A percentile compares a stretch with the other conserved stretches of the same genome.
Evolutionary conservation across 345 rosid species (phyloP).

Genomic region (Eutrema yunnanense): DNA sequence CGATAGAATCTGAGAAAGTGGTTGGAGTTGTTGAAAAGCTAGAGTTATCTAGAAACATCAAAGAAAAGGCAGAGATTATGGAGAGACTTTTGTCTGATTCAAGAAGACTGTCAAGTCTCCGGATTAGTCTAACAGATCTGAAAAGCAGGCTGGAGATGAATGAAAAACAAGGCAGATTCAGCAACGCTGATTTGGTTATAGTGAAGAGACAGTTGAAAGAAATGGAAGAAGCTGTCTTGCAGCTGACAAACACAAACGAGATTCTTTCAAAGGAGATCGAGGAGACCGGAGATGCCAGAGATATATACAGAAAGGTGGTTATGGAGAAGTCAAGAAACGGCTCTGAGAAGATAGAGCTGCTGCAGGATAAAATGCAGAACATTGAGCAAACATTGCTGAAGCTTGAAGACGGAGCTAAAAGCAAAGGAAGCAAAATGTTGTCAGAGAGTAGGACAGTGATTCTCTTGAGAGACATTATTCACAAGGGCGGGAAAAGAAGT

Average conservation of each 20-base stretch:
- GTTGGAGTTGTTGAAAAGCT: slow-evolving; percentile 54
- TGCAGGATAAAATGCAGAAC: slow-evolving; percentile 71
- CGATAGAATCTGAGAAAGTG: slow-evolving; percentile 54
- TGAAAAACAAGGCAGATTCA: slow-evolving; percentile 46
- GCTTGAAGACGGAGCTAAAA: slow-evolving; percentile 60
- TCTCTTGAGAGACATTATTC: slow-evolving; percentile 61
- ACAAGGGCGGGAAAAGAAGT: slow-evolving; percentile 40
- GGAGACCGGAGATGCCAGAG: slow-evolving; percentile 36
- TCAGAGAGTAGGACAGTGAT: slow-evolving; percentile 41
- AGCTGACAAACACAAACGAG: slow-evolving; percentile 49
- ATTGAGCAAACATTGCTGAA: slow-evolving; percentile 52
- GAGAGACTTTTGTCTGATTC: slow-evolving; percentile 73
- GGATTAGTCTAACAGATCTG: slow-evolving; percentile 51
- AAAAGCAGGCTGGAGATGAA: slow-evolving; percentile 55
- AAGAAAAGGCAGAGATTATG: slow-evolving; percentile 48
- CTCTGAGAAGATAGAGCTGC: slow-evolving; percentile 68
- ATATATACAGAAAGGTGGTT: slow-evolving; percentile 31
- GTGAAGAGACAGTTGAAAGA: slow-evolving; percentile 63
- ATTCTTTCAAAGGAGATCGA: slow-evolving; percentile 45
- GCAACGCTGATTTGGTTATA: slow-evolving; percentile 42
- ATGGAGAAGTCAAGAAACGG: slow-evolving; percentile 54
- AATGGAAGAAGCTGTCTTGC: slow-evolving; percentile 53
- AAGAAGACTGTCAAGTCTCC: slow-evolving; percentile 54
- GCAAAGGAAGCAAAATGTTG: slow-evolving; percentile 40
- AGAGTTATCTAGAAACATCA: slow-evolving; percentile 44